Percentiles rank a stretch among this genome's conserved stretches.
phyloP scores from a whole-genome alignment of 1,284 basidiomycete species.

The Ceratobasidium sp. region DNA sequence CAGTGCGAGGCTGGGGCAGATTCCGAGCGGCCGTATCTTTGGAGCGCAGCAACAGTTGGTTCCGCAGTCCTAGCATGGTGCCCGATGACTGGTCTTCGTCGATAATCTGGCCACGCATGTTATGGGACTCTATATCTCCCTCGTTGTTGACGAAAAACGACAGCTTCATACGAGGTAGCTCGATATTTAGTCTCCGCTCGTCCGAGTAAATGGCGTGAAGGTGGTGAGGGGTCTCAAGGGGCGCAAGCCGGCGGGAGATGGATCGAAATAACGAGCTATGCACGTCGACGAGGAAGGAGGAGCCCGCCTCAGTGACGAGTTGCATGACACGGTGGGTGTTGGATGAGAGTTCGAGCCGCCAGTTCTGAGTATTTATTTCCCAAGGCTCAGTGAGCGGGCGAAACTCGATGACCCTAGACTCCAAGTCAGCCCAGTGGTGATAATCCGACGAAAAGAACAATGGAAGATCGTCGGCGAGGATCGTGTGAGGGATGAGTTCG shows the following conservation, averaged over 20 bases:
- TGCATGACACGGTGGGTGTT: background rate
- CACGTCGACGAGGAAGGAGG: background rate
- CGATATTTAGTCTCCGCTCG: background rate
- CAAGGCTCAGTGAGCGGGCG: conserved; percentile 4
- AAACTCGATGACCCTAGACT: conserved; percentile 24
- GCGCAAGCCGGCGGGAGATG: background rate
- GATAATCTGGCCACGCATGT: conserved; percentile 52
- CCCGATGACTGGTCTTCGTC: conserved; percentile 54
- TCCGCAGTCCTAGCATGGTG: conserved; percentile 52
- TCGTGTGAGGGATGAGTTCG: conserved; percentile 32
- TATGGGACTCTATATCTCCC: conserved; percentile 47
- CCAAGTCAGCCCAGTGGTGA: conserved; percentile 41
- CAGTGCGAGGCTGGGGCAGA: conserved; percentile 51
- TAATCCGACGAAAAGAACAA: conserved; percentile 18
- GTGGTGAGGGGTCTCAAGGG: conserved; percentile 20
- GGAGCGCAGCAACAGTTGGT: conserved; percentile 49
- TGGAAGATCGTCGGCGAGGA: conserved; percentile 29
- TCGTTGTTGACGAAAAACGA: conserved; percentile 48
- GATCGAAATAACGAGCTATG: conserved; percentile 4
- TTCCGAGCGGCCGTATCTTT: conserved; percentile 12
- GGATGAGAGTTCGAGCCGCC: background rate
- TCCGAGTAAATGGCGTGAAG: background rate
- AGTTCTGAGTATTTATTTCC: background rate
- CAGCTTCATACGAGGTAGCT: conserved; percentile 49
- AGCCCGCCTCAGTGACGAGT: background rate